A percentile compares a stretch with the other conserved stretches of the same genome.
phyloP scores from a whole-genome alignment of 2,329 filamentous ascomycete species.

The Diplodia intermedia region DNA sequence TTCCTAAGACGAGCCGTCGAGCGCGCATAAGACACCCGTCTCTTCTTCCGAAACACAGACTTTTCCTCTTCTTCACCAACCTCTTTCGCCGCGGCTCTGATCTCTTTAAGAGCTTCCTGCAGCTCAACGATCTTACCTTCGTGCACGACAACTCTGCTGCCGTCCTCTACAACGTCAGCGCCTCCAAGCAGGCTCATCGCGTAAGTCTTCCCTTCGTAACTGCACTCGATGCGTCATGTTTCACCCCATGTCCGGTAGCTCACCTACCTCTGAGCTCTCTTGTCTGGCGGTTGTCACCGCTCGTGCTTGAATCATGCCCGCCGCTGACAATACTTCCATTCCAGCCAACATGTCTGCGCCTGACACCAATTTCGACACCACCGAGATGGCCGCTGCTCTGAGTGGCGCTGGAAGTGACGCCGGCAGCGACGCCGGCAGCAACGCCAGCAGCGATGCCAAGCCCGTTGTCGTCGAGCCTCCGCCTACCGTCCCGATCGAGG shows the following conservation, averaged over 20 bases:
- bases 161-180: background rate
- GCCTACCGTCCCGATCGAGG: conserved; percentile 9
- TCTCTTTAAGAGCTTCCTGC: background rate
- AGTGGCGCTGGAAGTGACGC: conserved; percentile 36
- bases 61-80: background rate
- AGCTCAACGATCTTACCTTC: background rate
- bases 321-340: background rate
- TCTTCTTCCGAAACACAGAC: background rate
- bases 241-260: background rate
- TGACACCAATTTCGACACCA: conserved; percentile 34
- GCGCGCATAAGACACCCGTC: background rate
- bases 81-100: background rate
- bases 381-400: conserved; percentile 35
- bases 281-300: background rate
- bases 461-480: conserved; percentile 39
- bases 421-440: conserved; percentile 36
- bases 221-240: background rate
- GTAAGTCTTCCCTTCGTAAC: background rate
- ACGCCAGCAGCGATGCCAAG: conserved; percentile 36
- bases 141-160: background rate
- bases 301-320: background rate
- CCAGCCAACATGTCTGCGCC: conserved; percentile 24
- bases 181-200: background rate
- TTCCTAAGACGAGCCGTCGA: background rate
- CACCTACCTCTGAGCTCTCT: background rate